phyloP scores from a whole-genome alignment of 495 filamentous ascomycete species.

The Jackrogersella multiformis region DNA sequence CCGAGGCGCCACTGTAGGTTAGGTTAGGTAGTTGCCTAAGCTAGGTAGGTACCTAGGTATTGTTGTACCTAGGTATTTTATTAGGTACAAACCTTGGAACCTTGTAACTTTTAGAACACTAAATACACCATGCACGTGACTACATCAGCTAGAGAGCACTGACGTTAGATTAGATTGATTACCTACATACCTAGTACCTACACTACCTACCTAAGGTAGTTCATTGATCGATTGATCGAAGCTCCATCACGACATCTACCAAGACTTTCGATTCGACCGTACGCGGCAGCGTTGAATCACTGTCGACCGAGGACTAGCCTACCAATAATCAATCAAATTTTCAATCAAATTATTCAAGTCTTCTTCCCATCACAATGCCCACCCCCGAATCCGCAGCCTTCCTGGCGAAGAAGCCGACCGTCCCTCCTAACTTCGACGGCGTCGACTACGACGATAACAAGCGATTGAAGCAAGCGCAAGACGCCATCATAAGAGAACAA shows the following conservation, averaged over 20 bases:
- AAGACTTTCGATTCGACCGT: slow-evolving; percentile 11
- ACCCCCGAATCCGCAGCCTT: slow-evolving; percentile 93
- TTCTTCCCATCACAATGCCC: slow-evolving; percentile 60
- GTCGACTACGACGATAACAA: slow-evolving; percentile 95
- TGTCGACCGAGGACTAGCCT: neutral
- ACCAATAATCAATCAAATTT: neutral
- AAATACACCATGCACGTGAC: slow-evolving; percentile 19
- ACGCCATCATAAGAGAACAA: slow-evolving; percentile 93
- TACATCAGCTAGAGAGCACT: slow-evolving; percentile 5
- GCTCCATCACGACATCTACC: slow-evolving; percentile 30
- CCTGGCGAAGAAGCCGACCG: slow-evolving; percentile 92
- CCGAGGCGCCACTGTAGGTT: too few relatives aligned
- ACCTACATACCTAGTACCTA: too few relatives aligned
- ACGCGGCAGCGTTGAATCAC: slow-evolving; percentile 5
- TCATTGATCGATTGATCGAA: slow-evolving; percentile 18
- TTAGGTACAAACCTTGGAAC: neutral
- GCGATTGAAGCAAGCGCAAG: slow-evolving; percentile 90
- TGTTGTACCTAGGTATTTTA: too few relatives aligned
- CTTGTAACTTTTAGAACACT: neutral
- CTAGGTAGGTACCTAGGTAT: slow-evolving; percentile 6
- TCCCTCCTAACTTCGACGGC: slow-evolving; percentile 93
- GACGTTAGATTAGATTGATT: too few relatives aligned
- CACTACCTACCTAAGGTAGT: neutral
- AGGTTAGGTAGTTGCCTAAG: too few relatives aligned
- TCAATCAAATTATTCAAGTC: neutral